Base-by-base conservation (phyloP, 2,329 filamentous ascomycete species). In the Pseudogymnoascus verrucosus region DNA sequence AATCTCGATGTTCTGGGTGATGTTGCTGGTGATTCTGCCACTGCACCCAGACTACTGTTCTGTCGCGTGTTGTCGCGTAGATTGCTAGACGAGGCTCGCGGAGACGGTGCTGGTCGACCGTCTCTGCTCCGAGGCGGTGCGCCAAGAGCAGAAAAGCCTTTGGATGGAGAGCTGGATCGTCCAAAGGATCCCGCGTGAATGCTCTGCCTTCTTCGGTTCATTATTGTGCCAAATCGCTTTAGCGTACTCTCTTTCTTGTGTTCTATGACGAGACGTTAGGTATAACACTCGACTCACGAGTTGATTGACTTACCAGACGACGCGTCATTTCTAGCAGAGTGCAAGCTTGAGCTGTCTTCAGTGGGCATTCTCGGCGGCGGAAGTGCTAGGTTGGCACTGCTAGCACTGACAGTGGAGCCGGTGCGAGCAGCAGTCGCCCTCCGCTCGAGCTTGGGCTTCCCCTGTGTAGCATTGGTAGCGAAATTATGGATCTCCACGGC, bases 401-500 rank as follows among this genome's bases (percentile, higher is more conserved):
- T 39, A 3, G 34, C 19, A 42, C 59, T 61, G 34, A 61, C 59
- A n/a, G 60, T 62, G 61, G 44, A 62, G 44, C 68, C 69, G 44
- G 68, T 65, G 12, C 63, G 26, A 62, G 64, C 68, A 23, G 71
- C 73, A n/a, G 68, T 54, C 42, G 66, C 65, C 34, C 64, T 65
- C 19, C 70, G 69, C 64, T 77, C 74, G 59, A 64, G 68, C 21
- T 71, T 65, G 19, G 70, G 68, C 60, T 70, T 74, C 65, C 78
- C 76, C 66, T 72, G 71, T 62, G 76, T 75, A 62, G 76, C 67
- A 61, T 71, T 70, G 73, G 76, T 65, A 1, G 80, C 78, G 74
- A 92, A 96, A 31, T 83, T 85, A 69, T 88, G 88, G 67, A 99
- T 93, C 78, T 99, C 95, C 71, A 89, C 89, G 16, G 87, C 84